phyloP scores from a whole-genome alignment of 495 filamentous ascomycete genomes.

The Aspergillus incahuasiensis region DNA sequence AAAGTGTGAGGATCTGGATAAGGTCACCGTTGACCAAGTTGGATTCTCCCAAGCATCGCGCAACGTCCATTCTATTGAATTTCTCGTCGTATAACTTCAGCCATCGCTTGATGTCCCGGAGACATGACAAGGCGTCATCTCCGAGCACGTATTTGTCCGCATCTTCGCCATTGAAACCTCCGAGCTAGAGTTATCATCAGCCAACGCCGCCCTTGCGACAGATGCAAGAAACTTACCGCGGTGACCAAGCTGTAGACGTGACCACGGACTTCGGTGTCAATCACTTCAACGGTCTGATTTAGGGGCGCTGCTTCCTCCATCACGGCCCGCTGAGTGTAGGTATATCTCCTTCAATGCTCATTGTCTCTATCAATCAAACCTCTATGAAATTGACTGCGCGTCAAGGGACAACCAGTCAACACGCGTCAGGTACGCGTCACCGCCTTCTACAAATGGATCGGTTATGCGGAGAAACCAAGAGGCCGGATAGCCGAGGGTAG shows the following conservation, averaged over 20 bases:
- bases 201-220: background rate
- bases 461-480: conserved; percentile 26
- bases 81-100: conserved; percentile 92
- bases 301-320: conserved; percentile 40
- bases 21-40: conserved; percentile 90
- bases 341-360: background rate
- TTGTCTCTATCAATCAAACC: background rate
- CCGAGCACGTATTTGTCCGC: conserved; percentile 82
- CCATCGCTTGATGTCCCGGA: conserved; percentile 93
- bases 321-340: conserved; percentile 15
- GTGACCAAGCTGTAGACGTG: conserved; percentile 89
- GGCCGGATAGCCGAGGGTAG: conserved; percentile 38
- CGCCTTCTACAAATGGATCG: conserved; percentile 19
- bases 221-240: conserved; percentile 58
- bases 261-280: conserved; percentile 85
- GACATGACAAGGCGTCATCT: conserved; percentile 81
- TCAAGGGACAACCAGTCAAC: too few species aligned
- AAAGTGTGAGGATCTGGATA: conserved; percentile 78
- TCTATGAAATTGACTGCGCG: background rate
- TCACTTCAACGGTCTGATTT: conserved; percentile 44
- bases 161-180: conserved; percentile 76
- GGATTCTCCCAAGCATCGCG: conserved; percentile 84
- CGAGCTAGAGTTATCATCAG: conserved; percentile 57
- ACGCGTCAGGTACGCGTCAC: conserved; percentile 28
- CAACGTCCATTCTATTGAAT: conserved; percentile 90